A percentile compares a stretch with the other conserved stretches of the same genome.
These are phyloP conservation scores for Pholiota microspora DNA, from an alignment of 768 basidiomycete genomes.

Conservation along the genomic window DNA sequence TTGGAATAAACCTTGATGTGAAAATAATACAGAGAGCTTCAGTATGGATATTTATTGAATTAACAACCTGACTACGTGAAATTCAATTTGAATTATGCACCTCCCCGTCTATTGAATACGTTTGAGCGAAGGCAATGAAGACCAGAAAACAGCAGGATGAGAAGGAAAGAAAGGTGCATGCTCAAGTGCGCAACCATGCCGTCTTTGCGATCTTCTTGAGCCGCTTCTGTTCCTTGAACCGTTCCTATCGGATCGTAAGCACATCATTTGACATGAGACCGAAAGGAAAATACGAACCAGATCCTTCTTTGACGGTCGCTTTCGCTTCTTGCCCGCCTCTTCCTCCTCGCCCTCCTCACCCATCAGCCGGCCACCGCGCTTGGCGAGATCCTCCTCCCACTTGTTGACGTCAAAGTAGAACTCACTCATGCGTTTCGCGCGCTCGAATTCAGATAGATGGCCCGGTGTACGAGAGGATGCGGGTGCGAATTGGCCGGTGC, in stretches of 20 bases:
- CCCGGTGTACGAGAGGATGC: conserved; percentile 67
- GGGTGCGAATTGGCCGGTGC: conserved; percentile 73
- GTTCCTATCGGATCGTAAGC: conserved; percentile 48
- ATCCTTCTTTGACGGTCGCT: conserved; percentile 80
- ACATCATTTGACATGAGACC: not conserved
- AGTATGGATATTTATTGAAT: too few species aligned
- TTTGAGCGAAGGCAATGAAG: not conserved
- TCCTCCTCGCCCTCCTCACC: conserved; percentile 41
- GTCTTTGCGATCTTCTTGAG: conserved; percentile 86
- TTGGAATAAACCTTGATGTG: too few species aligned
- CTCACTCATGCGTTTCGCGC: conserved; percentile 82
- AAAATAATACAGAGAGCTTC: too few species aligned
- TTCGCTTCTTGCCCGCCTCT: conserved; percentile 68
- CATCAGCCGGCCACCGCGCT: conserved; percentile 35
- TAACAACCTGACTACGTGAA: not conserved
- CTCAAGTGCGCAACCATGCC: conserved; percentile 76
- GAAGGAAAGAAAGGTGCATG: not conserved
- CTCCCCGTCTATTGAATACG: not conserved
- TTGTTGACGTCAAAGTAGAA: conserved; percentile 84
- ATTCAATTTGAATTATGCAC: not conserved
- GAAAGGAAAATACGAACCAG: conserved; percentile 48
- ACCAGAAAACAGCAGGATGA: not conserved
- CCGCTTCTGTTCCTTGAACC: conserved; percentile 80
- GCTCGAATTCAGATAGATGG: conserved; percentile 78
- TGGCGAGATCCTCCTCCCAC: conserved; percentile 73